Base-by-base conservation (phyloP, 208 protist species). In the Leptomonas seymouri region DNA sequence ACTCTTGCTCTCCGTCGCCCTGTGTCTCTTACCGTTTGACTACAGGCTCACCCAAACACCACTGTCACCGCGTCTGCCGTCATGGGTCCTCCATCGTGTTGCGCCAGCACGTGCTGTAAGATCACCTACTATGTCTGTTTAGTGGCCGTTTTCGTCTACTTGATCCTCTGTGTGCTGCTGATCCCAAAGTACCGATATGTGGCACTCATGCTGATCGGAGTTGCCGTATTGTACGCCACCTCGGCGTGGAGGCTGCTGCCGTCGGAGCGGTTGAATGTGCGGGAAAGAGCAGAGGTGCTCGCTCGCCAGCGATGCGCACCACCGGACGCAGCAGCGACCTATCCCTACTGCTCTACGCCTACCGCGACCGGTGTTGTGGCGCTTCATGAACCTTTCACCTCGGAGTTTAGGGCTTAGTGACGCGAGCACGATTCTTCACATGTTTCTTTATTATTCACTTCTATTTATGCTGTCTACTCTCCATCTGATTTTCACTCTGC, bases 181-280 rank as follows among this genome's bases (percentile, higher is more conserved):
- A 50, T 76, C 36, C 71, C 71, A 1, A 44, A 76, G 39, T 76
- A 76, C 49, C 62, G 71, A 39, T 70, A 54, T 30, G 62, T 76
- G 14, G 71, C 71, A 5, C 21, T 76, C 2, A 65, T 76, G 48
- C 49, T 70, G 6, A 30, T 76, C 14, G 57, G 15, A 3, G 20
- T 76, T n/a, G 28, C 60, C 27, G 56, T n/a, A 0, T 41, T 66
- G 16, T 76, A 61, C 41, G 57, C 55, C 8, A 61, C 57, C 6
- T 76, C 71, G 0, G 71, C 71, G 53, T 76, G 71, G 71, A 62
- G 71, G 6, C 30, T 64, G 25, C 41, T 76, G 64, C 71, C 71
- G 16, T 76, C 71, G n/a, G 71, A 76, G 71, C 63, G 34, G 36
- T 25, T 31, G 11, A 48, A 53, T 0, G 63, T 76, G 46, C 63